phyloP scores from a whole-genome alignment of 306 rosid genomes.

The Dryas octopetala region DNA sequence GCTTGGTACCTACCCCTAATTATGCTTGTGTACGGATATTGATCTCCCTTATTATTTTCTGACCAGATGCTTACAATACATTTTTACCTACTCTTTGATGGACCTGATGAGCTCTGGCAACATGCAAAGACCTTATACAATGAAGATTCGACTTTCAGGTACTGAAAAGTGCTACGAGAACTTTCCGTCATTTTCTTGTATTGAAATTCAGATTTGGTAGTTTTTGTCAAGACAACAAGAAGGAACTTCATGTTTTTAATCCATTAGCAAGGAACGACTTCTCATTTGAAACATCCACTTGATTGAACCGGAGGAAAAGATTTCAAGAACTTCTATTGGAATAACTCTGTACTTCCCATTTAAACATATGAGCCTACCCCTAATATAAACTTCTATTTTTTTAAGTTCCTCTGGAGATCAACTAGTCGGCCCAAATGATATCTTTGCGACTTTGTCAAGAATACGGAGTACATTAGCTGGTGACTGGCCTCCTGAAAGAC shows the following conservation, averaged over 20 bases:
- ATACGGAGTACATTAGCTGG: constrained; percentile 75
- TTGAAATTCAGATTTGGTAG: neutral
- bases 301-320: neutral
- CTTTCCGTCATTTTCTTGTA: neutral
- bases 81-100: constrained; percentile 83
- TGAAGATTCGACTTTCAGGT: constrained; percentile 81
- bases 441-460: constrained; percentile 54
- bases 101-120: constrained; percentile 82
- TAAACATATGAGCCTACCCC: neutral
- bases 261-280: neutral
- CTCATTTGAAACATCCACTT: neutral
- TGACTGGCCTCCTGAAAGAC: constrained; percentile 90
- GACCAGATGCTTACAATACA: constrained; percentile 90
- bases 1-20: neutral
- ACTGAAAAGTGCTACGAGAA: neutral
- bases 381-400: constrained; percentile 7
- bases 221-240: neutral
- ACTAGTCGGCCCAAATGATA: constrained; percentile 54
- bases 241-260: neutral
- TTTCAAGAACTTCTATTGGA: neutral
- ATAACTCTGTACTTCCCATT: too few species aligned
- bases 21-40: constrained; percentile 13
- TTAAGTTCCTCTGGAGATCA: constrained; percentile 82
- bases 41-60: constrained; percentile 4
- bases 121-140: constrained; percentile 61